Conservation (phyloP, 129 eudicot genomes). For the Lactuca saligna region DNA sequence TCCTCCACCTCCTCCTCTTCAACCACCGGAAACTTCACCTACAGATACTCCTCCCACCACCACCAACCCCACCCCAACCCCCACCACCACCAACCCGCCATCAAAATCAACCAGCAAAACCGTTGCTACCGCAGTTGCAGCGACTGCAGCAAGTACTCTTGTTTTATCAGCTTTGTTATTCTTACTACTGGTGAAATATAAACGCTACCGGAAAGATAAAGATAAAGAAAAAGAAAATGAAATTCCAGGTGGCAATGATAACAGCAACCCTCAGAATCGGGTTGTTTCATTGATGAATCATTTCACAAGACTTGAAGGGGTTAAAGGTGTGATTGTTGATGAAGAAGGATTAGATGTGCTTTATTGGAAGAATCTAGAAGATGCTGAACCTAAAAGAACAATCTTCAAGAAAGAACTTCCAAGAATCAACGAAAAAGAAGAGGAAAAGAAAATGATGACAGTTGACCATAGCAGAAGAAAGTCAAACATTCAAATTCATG, state of each 20-base stretch:
- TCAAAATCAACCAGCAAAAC: slow-evolving; percentile 45
- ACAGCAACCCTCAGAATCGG: slow-evolving; percentile 15
- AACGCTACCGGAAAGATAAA: slow-evolving; percentile 35
- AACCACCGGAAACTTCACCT: slow-evolving; percentile 26
- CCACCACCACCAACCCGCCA: slow-evolving; percentile 10
- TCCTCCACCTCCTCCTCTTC: slow-evolving; percentile 32
- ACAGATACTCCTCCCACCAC: slow-evolving; percentile 23
- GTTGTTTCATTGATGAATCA: slow-evolving; percentile 30
- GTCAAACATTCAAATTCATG: slow-evolving; percentile 38
- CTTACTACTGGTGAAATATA: slow-evolving; percentile 41
- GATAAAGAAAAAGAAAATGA: slow-evolving; percentile 4
- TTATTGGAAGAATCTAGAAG: slow-evolving; percentile 76
- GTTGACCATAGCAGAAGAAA: slow-evolving; percentile 21
- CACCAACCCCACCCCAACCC: background rate
- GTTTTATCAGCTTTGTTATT: slow-evolving; percentile 63
- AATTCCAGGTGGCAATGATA: slow-evolving; percentile 15
- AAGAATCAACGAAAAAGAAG: slow-evolving; percentile 35
- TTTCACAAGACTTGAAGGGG: slow-evolving; percentile 44
- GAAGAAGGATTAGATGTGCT: slow-evolving; percentile 94
- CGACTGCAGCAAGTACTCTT: slow-evolving; percentile 70
- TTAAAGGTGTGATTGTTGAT: slow-evolving; percentile 71
- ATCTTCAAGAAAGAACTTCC: slow-evolving; percentile 25
- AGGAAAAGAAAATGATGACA: slow-evolving; percentile 43
- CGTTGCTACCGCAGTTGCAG: slow-evolving; percentile 70
- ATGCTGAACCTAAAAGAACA: slow-evolving; percentile 31